Evolutionary conservation across 2,329 filamentous ascomycete species (phyloP), one percentile per base, ranked within the genome.

Genomic region (Coniella lustricola): DNA sequence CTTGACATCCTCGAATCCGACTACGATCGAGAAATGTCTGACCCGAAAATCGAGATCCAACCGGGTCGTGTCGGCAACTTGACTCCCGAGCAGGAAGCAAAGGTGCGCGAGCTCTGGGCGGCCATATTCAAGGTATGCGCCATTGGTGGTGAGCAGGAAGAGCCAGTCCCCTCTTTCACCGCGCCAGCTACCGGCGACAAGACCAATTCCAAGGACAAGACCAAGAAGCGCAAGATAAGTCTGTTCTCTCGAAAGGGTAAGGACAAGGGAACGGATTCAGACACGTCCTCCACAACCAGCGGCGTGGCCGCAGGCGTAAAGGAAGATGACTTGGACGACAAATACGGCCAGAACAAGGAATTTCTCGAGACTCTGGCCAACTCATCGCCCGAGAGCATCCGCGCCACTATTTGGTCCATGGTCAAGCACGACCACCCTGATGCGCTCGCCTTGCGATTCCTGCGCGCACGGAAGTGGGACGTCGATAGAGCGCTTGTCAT

Each of bases 391-490:
- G 88, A 94, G 59, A 76, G 85, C 37, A 80, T 98, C 55, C 81
- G 90, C 45, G 73, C 76, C 14, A 84, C 90, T 0, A 86, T 97
- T 62, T 97, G 93, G 93, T 78, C 72, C 56, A 95, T 96, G 89
- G 80, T 91, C 50, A 98, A 97, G 72, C 85, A 93, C 60, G 93
- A 98, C 62, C 82, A 97, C 62, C 93, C 93, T 0, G 93, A 98
- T 67, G 85, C 84, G 2, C 72, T 94, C 16, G 70, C 91, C 14
- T 70, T 95, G 49, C 82, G 90, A 36, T 95, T 95, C 66, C 72
- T 95, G 49, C 77, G 90, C 44, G 90, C 90, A n/a, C 77, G 90
- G 39, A 95, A 95, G 68, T 98, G 93, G 93, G 89, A 98, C 62
- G 82, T 95, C 16, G 85, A 95, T 44, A 90, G 89, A 63, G 93